Percentiles rank a stretch among this genome's conserved stretches.
Conservation (phyloP, 2,329 filamentous ascomycete species). For the Xylaria digitata region DNA sequence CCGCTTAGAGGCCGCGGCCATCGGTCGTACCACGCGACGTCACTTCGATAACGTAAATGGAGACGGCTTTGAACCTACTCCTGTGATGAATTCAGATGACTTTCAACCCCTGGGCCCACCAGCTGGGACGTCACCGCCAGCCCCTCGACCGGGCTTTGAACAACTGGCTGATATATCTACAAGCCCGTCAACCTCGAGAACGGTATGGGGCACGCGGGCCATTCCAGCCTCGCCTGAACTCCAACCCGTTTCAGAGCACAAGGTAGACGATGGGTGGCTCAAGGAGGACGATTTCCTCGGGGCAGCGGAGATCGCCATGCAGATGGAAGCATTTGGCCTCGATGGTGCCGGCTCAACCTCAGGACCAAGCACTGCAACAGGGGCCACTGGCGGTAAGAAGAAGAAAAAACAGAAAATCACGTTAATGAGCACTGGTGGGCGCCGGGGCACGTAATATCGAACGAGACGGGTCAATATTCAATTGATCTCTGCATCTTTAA, state of each 20-base stretch:
- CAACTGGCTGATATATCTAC: slow-evolving; percentile 82
- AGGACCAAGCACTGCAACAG: slow-evolving; percentile 29
- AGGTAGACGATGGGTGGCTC: slow-evolving; percentile 83
- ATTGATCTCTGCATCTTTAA: not conserved
- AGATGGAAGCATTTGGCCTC: slow-evolving; percentile 66
- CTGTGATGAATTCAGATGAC: slow-evolving; percentile 66
- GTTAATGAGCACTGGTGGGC: slow-evolving; percentile 74
- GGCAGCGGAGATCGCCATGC: slow-evolving; percentile 68
- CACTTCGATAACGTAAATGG: slow-evolving; percentile 54
- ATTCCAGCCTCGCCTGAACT: slow-evolving; percentile 70
- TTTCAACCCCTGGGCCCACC: slow-evolving; percentile 71
- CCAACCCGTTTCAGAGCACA: slow-evolving; percentile 53
- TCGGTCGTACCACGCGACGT: slow-evolving; percentile 64
- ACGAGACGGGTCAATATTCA: not conserved
- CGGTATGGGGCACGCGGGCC: slow-evolving; percentile 90
- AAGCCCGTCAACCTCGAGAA: slow-evolving; percentile 79
- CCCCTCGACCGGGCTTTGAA: slow-evolving; percentile 70
- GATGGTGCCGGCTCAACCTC: slow-evolving; percentile 45
- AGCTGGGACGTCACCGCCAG: slow-evolving; percentile 64
- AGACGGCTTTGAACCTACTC: slow-evolving; percentile 54
- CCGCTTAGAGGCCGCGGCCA: slow-evolving; percentile 77
- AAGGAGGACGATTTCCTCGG: slow-evolving; percentile 80
- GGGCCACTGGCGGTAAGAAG: slow-evolving; percentile 63
- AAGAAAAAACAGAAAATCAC: slow-evolving; percentile 80
- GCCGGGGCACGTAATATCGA: slow-evolving; percentile 47